phyloP scores from a whole-genome alignment of 306 rosid genomes.

The Notholithocarpus densiflorus region DNA sequence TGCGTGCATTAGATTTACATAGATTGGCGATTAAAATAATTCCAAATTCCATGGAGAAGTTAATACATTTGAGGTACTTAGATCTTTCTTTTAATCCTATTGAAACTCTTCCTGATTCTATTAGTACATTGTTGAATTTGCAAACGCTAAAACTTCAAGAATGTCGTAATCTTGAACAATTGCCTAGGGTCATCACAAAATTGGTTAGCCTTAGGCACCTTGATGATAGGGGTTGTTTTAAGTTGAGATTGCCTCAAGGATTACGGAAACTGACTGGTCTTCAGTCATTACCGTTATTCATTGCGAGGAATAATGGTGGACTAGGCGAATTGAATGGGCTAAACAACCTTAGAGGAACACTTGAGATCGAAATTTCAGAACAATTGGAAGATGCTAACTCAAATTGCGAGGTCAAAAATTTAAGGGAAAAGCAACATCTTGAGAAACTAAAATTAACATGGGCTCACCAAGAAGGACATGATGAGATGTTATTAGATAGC shows the following conservation, averaged over 20 bases:
- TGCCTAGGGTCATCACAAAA: slow-evolving; percentile 24
- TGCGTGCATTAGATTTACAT: slow-evolving; percentile 23
- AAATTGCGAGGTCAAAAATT: slow-evolving; percentile 7
- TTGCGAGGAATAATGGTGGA: background rate
- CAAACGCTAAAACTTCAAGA: slow-evolving; percentile 19
- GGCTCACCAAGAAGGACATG: background rate
- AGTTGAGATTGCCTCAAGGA: slow-evolving; percentile 19
- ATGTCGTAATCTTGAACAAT: background rate
- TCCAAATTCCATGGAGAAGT: slow-evolving; percentile 6
- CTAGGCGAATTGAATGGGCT: slow-evolving; percentile 16
- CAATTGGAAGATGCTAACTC: background rate
- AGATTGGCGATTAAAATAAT: background rate
- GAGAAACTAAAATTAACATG: slow-evolving; percentile 20
- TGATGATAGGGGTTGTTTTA: slow-evolving; percentile 11
- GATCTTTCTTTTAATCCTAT: no score
- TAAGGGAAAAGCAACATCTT: slow-evolving; percentile 15
- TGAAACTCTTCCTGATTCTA: slow-evolving; percentile 4
- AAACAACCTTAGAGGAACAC: slow-evolving; percentile 28
- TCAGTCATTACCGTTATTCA: slow-evolving; percentile 20
- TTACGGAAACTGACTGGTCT: slow-evolving; percentile 12
- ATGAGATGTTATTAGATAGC: slow-evolving; percentile 28
- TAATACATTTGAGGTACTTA: slow-evolving; percentile 35
- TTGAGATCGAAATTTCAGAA: background rate
- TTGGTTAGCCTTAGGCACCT: slow-evolving; percentile 23
- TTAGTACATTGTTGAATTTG: slow-evolving; percentile 17